Evolutionary conservation across 352 stramenopile species (phyloP).

Genomic region (Phytophthora megakarya): DNA sequence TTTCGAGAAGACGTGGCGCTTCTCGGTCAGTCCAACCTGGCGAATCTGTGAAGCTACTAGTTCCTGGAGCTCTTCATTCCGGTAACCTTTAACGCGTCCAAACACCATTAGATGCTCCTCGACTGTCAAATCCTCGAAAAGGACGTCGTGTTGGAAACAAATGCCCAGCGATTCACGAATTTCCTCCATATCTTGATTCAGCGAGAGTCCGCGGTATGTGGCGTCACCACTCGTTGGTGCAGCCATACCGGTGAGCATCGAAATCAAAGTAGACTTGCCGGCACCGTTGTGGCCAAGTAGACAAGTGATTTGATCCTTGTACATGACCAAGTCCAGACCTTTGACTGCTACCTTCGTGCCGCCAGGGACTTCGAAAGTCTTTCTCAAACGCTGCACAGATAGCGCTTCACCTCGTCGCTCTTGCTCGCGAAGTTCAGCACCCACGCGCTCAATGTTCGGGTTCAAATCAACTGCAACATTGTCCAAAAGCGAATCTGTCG

Average conservation of each 20-base stretch:
- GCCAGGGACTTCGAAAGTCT: constrained; percentile 63
- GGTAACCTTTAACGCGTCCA: constrained; percentile 50
- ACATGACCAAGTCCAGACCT: constrained; percentile 79
- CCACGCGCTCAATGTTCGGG: constrained; percentile 38
- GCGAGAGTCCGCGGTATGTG: constrained; percentile 63
- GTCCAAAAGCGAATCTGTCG: constrained; percentile 17
- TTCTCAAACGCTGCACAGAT: constrained; percentile 44
- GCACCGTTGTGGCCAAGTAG: constrained; percentile 92
- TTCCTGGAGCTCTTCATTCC: constrained; percentile 29
- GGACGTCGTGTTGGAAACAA: constrained; percentile 80
- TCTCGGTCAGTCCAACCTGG: constrained; percentile 59
- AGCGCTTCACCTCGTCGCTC: constrained; percentile 38
- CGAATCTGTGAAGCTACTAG: constrained; percentile 40
- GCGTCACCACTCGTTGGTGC: constrained; percentile 51
- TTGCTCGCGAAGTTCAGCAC: constrained; percentile 34
- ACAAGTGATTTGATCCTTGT: constrained; percentile 87
- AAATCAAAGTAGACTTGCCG: constrained; percentile 89
- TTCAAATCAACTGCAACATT: constrained; percentile 26
- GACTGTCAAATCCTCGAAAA: constrained; percentile 73
- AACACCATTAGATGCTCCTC: constrained; percentile 68
- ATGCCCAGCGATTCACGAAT: constrained; percentile 66
- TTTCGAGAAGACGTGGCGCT: constrained; percentile 39
- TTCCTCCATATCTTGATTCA: constrained; percentile 66
- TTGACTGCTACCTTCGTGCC: constrained; percentile 78
- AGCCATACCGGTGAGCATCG: constrained; percentile 86